phyloP scores from a whole-genome alignment of 2,329 filamentous ascomycete species.

The Daldinia sp. region DNA sequence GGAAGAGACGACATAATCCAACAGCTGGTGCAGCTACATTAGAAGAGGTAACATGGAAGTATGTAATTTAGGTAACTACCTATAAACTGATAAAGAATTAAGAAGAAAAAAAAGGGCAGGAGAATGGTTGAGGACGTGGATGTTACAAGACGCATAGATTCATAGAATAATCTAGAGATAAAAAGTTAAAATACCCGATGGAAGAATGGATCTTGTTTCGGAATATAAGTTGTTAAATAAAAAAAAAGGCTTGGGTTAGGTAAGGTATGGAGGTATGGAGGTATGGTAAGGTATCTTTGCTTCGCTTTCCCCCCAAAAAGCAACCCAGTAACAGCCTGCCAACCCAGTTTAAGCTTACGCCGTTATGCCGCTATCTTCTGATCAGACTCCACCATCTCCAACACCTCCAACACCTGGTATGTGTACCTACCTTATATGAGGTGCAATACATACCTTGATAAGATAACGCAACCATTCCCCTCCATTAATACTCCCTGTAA shows the following conservation, averaged over 20 bases:
- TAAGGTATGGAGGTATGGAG: not conserved
- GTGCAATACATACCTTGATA: not conserved
- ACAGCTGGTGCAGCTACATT: not conserved
- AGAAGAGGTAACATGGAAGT: not conserved
- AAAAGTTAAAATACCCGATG: constrained; percentile 18
- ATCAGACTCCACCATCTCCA: constrained; percentile 17
- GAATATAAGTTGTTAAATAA: constrained; percentile 15
- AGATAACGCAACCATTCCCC: not conserved
- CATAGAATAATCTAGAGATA: constrained; percentile 22
- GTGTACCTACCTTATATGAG: too few species aligned
- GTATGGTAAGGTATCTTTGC: constrained; percentile 9
- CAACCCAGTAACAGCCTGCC: too few species aligned
- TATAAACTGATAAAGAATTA: not conserved
- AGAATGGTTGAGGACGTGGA: constrained; percentile 10
- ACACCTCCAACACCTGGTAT: not conserved
- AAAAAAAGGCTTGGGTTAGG: constrained; percentile 24
- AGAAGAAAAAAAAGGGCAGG: not conserved
- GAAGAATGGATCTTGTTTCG: constrained; percentile 12
- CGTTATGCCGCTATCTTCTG: constrained; percentile 35
- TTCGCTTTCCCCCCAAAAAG: not conserved
- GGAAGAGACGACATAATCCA: constrained; percentile 15
- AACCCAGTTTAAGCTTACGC: constrained; percentile 6
- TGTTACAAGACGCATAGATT: constrained; percentile 8
- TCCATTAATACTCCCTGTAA: not conserved
- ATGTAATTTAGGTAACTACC: not conserved